Evolutionary conservation across 306 rosid species (phyloP).

Genomic region (Biancaea sappan): DNA sequence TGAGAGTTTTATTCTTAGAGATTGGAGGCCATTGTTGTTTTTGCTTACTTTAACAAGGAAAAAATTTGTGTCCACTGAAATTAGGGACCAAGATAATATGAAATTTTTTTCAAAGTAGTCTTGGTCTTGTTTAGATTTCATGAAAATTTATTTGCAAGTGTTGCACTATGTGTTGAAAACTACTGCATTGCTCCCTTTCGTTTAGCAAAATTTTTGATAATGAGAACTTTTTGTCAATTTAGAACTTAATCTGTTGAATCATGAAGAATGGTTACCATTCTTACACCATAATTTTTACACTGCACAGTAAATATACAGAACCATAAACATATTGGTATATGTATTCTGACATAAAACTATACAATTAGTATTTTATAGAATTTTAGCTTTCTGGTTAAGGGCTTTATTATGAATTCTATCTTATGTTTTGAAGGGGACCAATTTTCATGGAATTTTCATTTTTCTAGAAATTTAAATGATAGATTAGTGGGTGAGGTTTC

Average conservation of each 20-base stretch:
- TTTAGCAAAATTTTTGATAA: neutral
- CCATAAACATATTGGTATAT: neutral
- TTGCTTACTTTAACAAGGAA: neutral
- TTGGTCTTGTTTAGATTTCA: conserved; percentile 2
- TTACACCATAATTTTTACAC: neutral
- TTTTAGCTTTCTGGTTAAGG: neutral
- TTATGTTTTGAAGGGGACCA: no score
- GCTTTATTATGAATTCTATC: neutral
- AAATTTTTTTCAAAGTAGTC: conserved; percentile 3
- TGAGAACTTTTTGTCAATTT: neutral
- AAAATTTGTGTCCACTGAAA: conserved; percentile 2
- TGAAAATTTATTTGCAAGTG: neutral
- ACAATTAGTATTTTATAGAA: neutral
- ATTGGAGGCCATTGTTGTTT: neutral
- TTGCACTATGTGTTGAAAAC: neutral
- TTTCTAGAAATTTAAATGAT: no score
- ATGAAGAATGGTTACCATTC: neutral
- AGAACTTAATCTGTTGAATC: neutral
- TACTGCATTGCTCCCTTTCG: neutral
- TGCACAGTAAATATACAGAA: neutral
- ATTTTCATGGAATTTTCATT: no score
- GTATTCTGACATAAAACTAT: neutral
- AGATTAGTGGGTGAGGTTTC: no score
- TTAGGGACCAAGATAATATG: conserved; percentile 3
- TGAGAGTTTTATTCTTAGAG: neutral